These are phyloP conservation scores for Heritiera fomes DNA, from an alignment of 345 rosid species.

Conservation along the genomic window DNA sequence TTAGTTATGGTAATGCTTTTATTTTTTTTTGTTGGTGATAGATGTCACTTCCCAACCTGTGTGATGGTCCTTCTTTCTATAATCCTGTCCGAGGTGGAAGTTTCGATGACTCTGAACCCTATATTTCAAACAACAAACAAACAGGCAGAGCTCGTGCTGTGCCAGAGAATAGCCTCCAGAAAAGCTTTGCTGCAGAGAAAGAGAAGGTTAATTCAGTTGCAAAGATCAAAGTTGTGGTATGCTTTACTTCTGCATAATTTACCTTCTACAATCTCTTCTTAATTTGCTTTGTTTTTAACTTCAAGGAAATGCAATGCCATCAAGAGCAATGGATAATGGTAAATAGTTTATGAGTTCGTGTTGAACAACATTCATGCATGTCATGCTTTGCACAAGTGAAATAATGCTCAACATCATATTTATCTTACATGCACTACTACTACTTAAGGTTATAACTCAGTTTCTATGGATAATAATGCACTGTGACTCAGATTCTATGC, in stretches of 20 bases:
- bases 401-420: constrained; percentile 1
- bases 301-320: neutral
- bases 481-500: constrained; percentile 7
- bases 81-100: constrained; percentile 72
- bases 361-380: neutral
- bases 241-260: constrained; percentile 25
- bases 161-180: constrained; percentile 65
- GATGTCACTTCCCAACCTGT: constrained; percentile 63
- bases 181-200: constrained; percentile 79
- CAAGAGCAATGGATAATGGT: neutral
- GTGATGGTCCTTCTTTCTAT: constrained; percentile 65
- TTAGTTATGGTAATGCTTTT: constrained; percentile 1
- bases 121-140: constrained; percentile 55
- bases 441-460: neutral
- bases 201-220: constrained; percentile 86
- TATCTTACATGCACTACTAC: neutral
- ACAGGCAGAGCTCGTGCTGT: constrained; percentile 62
- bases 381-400: constrained; percentile 16
- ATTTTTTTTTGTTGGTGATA: constrained; percentile 30
- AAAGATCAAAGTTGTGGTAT: constrained; percentile 98
- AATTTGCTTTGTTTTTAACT: neutral
- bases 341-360: constrained; percentile 16
- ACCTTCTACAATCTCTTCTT: neutral
- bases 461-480: neutral
- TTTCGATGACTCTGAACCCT: constrained; percentile 78